phyloP scores from a whole-genome alignment of 2,329 filamentous ascomycete species.

The Lithohypha guttulata region DNA sequence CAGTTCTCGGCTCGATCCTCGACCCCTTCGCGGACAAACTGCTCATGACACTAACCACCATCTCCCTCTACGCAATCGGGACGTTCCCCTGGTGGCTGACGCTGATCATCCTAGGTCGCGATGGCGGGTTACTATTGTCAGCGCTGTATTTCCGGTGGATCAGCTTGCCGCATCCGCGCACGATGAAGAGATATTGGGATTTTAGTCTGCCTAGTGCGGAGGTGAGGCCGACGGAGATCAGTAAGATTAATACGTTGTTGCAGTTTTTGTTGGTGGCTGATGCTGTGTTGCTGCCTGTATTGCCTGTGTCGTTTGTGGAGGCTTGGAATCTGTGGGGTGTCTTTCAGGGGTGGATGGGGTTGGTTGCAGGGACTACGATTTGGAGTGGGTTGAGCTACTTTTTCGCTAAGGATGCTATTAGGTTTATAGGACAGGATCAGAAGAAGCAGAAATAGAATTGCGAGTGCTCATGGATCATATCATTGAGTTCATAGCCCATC shows the following conservation, averaged over 20 bases:
- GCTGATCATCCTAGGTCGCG: conserved; percentile 78
- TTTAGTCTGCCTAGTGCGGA: conserved; percentile 62
- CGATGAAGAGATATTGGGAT: conserved; percentile 88
- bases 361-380: conserved; percentile 79
- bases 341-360: conserved; percentile 45
- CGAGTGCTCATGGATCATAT: too few species aligned
- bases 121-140: conserved; percentile 69
- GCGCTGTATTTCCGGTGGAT: conserved; percentile 96
- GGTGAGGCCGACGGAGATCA: conserved; percentile 35
- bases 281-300: conserved; percentile 68
- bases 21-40: conserved; percentile 96
- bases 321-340: conserved; percentile 52
- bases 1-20: conserved; percentile 87
- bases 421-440: conserved; percentile 49
- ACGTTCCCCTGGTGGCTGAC: conserved; percentile 84
- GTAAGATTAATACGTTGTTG: conserved; percentile 75
- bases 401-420: conserved; percentile 82
- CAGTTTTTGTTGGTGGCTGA: conserved; percentile 79
- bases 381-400: conserved; percentile 93
- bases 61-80: conserved; percentile 47
- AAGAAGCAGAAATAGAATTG: not conserved
- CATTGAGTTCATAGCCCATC: too few species aligned
- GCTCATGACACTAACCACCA: conserved; percentile 84
- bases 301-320: conserved; percentile 47
- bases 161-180: conserved; percentile 85